Conservation (phyloP, 2,329 filamentous ascomycete genomes). For the Calonectria pseudoreteaudii region DNA sequence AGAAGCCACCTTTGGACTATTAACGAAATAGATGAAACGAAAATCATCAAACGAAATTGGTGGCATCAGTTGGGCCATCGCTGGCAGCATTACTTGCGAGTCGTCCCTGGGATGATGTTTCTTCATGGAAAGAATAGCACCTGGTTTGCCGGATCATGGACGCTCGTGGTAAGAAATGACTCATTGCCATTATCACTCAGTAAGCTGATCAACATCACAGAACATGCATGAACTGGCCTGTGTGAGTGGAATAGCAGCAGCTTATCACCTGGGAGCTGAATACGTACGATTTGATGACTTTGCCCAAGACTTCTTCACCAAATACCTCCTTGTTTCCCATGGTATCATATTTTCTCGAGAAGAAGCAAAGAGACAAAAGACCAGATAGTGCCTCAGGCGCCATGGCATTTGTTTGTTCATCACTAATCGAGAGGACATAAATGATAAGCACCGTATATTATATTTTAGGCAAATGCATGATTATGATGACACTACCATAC, state of each 20-base stretch:
- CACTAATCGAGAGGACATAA: neutral
- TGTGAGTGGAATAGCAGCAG: slow-evolving; percentile 77
- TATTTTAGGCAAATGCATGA: slow-evolving; percentile 18
- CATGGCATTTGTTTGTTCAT: neutral
- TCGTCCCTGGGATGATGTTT: slow-evolving; percentile 79
- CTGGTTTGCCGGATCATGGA: slow-evolving; percentile 75
- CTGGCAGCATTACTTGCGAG: slow-evolving; percentile 72
- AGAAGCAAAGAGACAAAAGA: slow-evolving; percentile 43
- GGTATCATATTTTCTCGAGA: slow-evolving; percentile 53
- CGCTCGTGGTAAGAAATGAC: slow-evolving; percentile 66
- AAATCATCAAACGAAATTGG: slow-evolving; percentile 74
- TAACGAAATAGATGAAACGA: slow-evolving; percentile 67
- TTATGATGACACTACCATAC: slow-evolving; percentile 18
- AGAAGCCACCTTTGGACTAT: slow-evolving; percentile 69
- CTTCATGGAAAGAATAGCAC: slow-evolving; percentile 75
- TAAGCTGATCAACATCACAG: slow-evolving; percentile 36
- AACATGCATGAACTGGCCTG: slow-evolving; percentile 79
- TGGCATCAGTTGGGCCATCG: slow-evolving; percentile 76
- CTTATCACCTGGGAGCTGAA: slow-evolving; percentile 74
- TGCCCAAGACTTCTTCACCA: slow-evolving; percentile 59
- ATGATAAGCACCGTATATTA: slow-evolving; percentile 6
- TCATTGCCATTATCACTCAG: neutral
- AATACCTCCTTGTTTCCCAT: slow-evolving; percentile 60
- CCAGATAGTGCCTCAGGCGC: neutral
- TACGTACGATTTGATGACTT: slow-evolving; percentile 71